phyloP scores from a whole-genome alignment of 176 grass and related monocot species.

The Oryza nivara region DNA sequence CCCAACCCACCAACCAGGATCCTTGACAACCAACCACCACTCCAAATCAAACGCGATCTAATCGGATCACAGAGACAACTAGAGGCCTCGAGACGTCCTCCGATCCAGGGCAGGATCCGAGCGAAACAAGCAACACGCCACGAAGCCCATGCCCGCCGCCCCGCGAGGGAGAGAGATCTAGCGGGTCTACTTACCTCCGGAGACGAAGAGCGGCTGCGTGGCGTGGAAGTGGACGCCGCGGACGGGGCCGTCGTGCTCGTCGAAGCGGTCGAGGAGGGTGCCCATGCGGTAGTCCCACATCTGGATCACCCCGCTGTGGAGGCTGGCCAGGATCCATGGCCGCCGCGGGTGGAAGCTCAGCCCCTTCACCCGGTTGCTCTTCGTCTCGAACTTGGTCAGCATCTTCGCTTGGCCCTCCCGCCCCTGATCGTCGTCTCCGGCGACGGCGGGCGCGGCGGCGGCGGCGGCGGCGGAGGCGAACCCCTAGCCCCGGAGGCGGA shows the following conservation, averaged over 20 bases:
- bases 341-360: slow-evolving; percentile 92
- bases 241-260: slow-evolving; percentile 96
- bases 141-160: neutral
- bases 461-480: neutral
- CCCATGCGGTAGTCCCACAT: slow-evolving; percentile 99
- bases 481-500: slow-evolving; percentile 35
- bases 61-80: slow-evolving; percentile 28
- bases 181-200: slow-evolving; percentile 67
- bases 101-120: neutral
- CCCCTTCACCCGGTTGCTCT: slow-evolving; percentile 99
- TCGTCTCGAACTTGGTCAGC: slow-evolving; percentile 99
- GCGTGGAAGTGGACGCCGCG: slow-evolving; percentile 98
- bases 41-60: slow-evolving; percentile 10
- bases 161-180: slow-evolving; percentile 11
- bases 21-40: neutral
- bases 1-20: slow-evolving; percentile 31
- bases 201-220: slow-evolving; percentile 96
- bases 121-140: neutral
- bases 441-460: neutral
- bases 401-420: slow-evolving; percentile 41
- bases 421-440: slow-evolving; percentile 20
- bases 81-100: neutral
- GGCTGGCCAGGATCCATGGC: slow-evolving; percentile 96
- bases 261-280: slow-evolving; percentile 97
- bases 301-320: slow-evolving; percentile 99